A percentile compares a stretch with the other conserved stretches of the same genome.
Conservation (phyloP, 2,329 filamentous ascomycete genomes). For the Lasiodiplodia sp. region DNA sequence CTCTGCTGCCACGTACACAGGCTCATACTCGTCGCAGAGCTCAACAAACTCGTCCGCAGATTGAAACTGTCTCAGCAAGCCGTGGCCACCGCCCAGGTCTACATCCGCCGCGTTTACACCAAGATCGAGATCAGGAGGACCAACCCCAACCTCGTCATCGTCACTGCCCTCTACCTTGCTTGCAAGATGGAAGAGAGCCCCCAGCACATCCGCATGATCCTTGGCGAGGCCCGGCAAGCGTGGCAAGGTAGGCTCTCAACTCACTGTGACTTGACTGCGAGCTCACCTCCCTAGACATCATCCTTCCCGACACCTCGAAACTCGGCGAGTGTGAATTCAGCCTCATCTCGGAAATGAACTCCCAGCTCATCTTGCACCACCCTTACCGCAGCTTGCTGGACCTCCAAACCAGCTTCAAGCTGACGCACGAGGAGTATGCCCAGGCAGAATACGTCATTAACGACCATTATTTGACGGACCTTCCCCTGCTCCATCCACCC, state of each 20-base stretch:
- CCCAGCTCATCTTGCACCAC: constrained; percentile 88
- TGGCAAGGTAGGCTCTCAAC: constrained; percentile 59
- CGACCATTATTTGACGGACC: constrained; percentile 89
- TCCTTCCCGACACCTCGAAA: constrained; percentile 76
- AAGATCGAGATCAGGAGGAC: constrained; percentile 90
- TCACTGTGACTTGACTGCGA: constrained; percentile 19
- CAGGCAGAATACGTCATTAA: constrained; percentile 87
- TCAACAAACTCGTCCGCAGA: constrained; percentile 83
- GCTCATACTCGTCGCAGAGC: constrained; percentile 60
- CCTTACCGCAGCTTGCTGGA: constrained; percentile 83
- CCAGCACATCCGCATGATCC: constrained; percentile 91
- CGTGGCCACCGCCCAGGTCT: constrained; percentile 91
- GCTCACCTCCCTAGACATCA: constrained; percentile 61
- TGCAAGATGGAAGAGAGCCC: constrained; percentile 99
- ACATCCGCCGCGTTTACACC: constrained; percentile 91
- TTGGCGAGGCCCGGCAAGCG: constrained; percentile 82
- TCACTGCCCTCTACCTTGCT: constrained; percentile 93
- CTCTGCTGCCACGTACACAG: neutral
- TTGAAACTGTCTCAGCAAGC: constrained; percentile 88
- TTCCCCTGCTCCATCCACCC: constrained; percentile 86
- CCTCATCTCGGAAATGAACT: constrained; percentile 89
- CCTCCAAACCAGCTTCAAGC: constrained; percentile 71
- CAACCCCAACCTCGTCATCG: constrained; percentile 90
- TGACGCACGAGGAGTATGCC: constrained; percentile 79
- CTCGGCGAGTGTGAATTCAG: constrained; percentile 94